Conservation (phyloP, 2,329 filamentous ascomycete genomes). For the Grosmannia penicillata region DNA sequence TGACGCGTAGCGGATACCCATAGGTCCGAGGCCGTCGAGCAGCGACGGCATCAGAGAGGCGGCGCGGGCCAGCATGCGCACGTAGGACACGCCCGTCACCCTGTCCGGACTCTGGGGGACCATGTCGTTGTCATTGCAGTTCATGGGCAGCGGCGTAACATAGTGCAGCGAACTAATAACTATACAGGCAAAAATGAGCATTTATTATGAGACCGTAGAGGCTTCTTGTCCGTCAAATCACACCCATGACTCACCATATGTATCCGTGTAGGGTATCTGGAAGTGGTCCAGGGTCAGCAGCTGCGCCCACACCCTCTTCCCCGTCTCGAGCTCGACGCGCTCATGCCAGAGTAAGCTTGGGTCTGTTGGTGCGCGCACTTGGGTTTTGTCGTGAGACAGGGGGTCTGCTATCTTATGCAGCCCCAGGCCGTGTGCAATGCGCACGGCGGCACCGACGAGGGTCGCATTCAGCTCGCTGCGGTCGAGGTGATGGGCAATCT, state of each 20-base stretch:
- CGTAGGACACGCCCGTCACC: constrained; percentile 11
- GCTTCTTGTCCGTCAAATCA: no score
- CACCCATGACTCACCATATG: constrained; percentile 16
- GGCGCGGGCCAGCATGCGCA: constrained; percentile 14
- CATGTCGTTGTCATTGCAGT: constrained; percentile 18
- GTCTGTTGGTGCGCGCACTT: no score
- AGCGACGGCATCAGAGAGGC: constrained; percentile 16
- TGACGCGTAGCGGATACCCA: constrained; percentile 14
- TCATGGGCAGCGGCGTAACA: constrained; percentile 16
- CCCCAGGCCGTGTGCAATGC: constrained; percentile 18
- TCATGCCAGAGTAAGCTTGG: constrained; percentile 10
- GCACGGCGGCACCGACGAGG: constrained; percentile 18
- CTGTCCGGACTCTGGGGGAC: constrained; percentile 1
- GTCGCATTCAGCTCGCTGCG: constrained; percentile 19
- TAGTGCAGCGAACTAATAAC: constrained; percentile 18
- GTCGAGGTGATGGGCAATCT: constrained; percentile 20
- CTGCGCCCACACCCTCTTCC: constrained; percentile 20
- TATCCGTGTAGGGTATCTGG: constrained; percentile 19
- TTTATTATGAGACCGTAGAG: no score
- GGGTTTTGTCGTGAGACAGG: not conserved
- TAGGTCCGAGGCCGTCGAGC: constrained; percentile 17
- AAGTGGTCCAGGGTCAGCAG: constrained; percentile 21
- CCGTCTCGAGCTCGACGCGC: constrained; percentile 16
- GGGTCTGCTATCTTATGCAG: constrained; percentile 12
- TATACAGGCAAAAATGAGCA: no score